Evolutionary conservation across 257 asterid species (phyloP).

Genomic region (Coffea eugenioides): DNA sequence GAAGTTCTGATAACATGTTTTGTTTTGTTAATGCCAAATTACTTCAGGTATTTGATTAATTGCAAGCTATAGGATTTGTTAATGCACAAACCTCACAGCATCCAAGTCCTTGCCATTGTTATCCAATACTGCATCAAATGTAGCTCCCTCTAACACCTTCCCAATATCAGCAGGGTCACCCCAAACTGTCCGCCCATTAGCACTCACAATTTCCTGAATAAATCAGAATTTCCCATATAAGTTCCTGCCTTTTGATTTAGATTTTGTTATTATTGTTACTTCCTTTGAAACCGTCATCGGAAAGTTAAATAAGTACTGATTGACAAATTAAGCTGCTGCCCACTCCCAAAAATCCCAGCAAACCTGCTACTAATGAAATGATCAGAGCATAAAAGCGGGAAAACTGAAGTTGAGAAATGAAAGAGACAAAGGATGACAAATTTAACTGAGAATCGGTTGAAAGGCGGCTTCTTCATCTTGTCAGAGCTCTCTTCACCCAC

Average conservation of each 20-base stretch:
- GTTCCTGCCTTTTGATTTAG: not conserved
- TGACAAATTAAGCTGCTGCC: not conserved
- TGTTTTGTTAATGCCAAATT: too few species aligned
- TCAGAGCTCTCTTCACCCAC: conserved; percentile 88
- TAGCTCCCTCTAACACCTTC: conserved; percentile 67
- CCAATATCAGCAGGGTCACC: conserved; percentile 73
- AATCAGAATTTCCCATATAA: not conserved
- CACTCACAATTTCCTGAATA: conserved; percentile 73
- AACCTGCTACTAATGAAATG: too few species aligned
- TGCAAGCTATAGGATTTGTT: too few species aligned
- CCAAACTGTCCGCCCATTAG: conserved; percentile 90
- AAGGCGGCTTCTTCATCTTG: conserved; percentile 99
- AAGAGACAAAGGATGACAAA: not conserved
- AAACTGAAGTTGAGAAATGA: not conserved
- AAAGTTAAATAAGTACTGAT: too few species aligned
- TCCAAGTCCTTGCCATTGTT: conserved; percentile 97
- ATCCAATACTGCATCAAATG: conserved; percentile 86
- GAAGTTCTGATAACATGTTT: too few species aligned
- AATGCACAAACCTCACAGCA: conserved; percentile 49
- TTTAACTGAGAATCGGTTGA: conserved; percentile 83
- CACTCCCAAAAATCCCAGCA: not conserved
- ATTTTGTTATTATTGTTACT: not conserved
- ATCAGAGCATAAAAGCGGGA: not conserved
- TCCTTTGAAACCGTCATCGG: too few species aligned
- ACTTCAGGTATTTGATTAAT: too few species aligned